Conservation (phyloP, 2,329 filamentous ascomycete species). For the Fusarium mundagurra region DNA sequence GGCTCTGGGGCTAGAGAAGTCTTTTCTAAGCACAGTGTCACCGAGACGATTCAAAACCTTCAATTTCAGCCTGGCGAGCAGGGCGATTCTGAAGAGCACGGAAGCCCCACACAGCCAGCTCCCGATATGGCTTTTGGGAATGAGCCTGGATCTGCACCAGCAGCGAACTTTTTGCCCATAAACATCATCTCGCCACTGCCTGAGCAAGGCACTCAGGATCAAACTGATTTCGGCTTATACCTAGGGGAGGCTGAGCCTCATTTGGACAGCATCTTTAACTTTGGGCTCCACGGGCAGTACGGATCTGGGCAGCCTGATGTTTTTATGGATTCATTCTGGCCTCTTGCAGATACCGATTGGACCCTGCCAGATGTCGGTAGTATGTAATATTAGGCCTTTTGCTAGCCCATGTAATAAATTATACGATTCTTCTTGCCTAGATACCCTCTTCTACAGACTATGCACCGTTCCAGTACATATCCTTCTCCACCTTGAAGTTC, state of each 20-base stretch:
- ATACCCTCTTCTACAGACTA: neutral
- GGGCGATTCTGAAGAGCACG: neutral
- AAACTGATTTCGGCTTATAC: neutral
- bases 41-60: slow-evolving; percentile 7
- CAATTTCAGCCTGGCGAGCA: neutral
- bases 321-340: slow-evolving; percentile 28
- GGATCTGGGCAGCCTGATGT: slow-evolving; percentile 9
- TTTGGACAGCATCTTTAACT: neutral
- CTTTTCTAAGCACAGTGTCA: slow-evolving; percentile 16
- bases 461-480: slow-evolving; percentile 8
- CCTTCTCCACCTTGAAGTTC: neutral
- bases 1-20: neutral
- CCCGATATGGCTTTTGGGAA: neutral
- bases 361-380: neutral
- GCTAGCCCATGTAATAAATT: no score
- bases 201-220: neutral
- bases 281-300: slow-evolving; percentile 3
- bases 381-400: fast-evolving
- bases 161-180: fast-evolving
- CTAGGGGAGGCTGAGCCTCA: neutral
- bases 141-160: neutral
- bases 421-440: fast-evolving
- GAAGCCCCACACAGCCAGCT: fast-evolving
- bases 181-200: neutral
- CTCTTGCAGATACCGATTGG: slow-evolving; percentile 2